Evolutionary conservation across 2,329 filamentous ascomycete genomes (phyloP), one percentile per base, ranked within the genome.

Genomic region (Fusarium sp.): DNA sequence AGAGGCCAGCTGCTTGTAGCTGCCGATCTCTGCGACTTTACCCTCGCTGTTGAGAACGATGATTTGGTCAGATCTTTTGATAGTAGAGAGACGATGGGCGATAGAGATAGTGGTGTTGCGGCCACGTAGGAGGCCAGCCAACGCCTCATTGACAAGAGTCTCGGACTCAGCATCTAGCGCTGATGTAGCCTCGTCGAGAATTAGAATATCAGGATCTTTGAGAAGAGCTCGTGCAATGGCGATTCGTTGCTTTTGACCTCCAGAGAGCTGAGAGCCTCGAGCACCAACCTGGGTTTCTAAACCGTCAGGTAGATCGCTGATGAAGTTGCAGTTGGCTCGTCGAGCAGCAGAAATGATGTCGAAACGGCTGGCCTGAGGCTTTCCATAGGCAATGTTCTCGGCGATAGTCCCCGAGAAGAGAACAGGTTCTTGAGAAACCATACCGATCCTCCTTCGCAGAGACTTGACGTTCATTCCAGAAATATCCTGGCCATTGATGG

Each of bases 71-170:
- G 94, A 97, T 67, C 96, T 90, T 84, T 98, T 98, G 84, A 99
- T 99, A 2, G 96, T 99, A 4, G 94, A 97, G 9, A 99, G 88
- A 54, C 97, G 91, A 84, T 99, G 96, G 1, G 96, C 97, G 79
- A 99, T 99, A 61, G 94, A 97, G 80, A 99, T 98, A 17, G 96
- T 99, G 0, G 97, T 99, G 83, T 96, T 98, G 79, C 92, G 93
- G 38, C 95, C 95, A 72, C 90, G 89, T 35, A 99, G 91, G 39
- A 99, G 88, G 50, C 90, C 91, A 12, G 91, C 90, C 6, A 99
- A 87, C 7, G 96, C 96, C 77, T 94, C 92, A 81, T 99, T 99
- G 69, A 99, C 96, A 6, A 98, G 89, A 1, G 96, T 98, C 82
- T 99, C 96, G 0, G 94, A 98, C 83, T 99, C 96, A 20, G 96